These are phyloP conservation scores for Saposhnikovia divaricata DNA, from an alignment of 129 eudicot species.

Conservation along the genomic window DNA sequence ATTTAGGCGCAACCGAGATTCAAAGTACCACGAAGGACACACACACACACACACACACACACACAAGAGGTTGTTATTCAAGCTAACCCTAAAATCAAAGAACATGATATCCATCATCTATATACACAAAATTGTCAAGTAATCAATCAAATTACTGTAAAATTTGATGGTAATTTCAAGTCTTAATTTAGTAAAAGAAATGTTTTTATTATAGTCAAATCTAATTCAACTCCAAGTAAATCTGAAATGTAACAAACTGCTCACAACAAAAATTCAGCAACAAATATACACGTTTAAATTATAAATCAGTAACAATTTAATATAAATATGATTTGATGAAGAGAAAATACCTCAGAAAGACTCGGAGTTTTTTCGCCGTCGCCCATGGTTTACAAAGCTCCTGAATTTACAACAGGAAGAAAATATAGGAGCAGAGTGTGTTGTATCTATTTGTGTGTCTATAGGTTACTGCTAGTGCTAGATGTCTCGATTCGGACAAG, in stretches of 20 bases:
- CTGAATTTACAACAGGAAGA: background rate
- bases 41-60: too few relatives aligned
- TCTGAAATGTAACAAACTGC: background rate
- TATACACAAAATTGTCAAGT: background rate
- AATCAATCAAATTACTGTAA: background rate
- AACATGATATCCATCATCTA: too few relatives aligned
- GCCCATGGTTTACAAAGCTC: constrained; percentile 4
- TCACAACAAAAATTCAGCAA: background rate
- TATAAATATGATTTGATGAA: background rate
- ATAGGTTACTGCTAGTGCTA: too few relatives aligned
- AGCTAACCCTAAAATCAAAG: background rate
- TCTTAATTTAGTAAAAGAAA: too few relatives aligned
- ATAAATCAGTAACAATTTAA: background rate
- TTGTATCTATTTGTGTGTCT: background rate
- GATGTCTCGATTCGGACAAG: too few relatives aligned
- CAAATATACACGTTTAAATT: background rate
- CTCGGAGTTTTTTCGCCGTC: background rate
- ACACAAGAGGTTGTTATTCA: too few relatives aligned
- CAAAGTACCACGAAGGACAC: too few relatives aligned
- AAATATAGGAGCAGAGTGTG: background rate
- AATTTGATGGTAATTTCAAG: background rate
- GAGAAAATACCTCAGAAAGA: constrained; percentile 1
- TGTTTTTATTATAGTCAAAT: background rate
- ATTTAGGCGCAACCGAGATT: background rate
- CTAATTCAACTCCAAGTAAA: background rate